Evolutionary conservation across 257 asterid genomes (phyloP).

Genomic region (Nicotiana otophora): DNA sequence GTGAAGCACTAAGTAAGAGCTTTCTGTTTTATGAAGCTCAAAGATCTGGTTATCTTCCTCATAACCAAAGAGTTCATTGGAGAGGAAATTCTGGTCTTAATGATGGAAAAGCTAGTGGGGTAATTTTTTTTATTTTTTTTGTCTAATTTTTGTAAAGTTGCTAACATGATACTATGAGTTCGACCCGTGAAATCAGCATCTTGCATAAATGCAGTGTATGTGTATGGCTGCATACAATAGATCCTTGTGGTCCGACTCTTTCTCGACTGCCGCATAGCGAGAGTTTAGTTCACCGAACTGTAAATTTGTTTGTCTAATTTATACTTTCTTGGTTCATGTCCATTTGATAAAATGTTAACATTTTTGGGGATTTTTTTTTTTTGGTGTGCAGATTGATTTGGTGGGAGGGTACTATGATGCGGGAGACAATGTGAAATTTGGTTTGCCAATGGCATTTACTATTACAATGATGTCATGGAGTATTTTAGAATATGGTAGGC

Average conservation of each 20-base stretch:
- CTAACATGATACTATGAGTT: too few relatives aligned
- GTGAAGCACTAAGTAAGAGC: conserved; percentile 73
- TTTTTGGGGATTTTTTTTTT: background rate
- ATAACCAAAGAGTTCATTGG: conserved; percentile 76
- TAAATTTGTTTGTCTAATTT: too few relatives aligned
- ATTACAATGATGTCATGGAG: conserved; percentile 96
- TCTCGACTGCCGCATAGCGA: accelerated
- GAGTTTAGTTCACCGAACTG: too few relatives aligned
- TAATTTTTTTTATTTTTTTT: background rate
- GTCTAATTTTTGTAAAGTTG: too few relatives aligned
- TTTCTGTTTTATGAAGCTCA: conserved; percentile 94
- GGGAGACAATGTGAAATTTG: conserved; percentile 95
- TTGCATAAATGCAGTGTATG: too few relatives aligned
- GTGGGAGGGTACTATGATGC: conserved; percentile 98
- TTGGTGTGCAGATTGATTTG: conserved; percentile 70
- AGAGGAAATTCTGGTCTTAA: conserved; percentile 88
- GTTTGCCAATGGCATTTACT: conserved; percentile 96
- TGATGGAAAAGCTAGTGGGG: conserved; percentile 87
- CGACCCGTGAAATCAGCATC: too few relatives aligned
- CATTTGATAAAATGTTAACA: background rate
- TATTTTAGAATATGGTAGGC: conserved; percentile 72
- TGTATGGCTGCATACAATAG: too few relatives aligned
- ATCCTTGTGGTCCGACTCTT: accelerated
- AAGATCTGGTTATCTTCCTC: conserved; percentile 91
- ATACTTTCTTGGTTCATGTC: background rate